Percentiles rank a stretch among this genome's conserved stretches.
These are phyloP conservation scores for Cylindrodendrum hubeiense DNA, from an alignment of 2,329 filamentous ascomycete genomes.

Conservation along the genomic window DNA sequence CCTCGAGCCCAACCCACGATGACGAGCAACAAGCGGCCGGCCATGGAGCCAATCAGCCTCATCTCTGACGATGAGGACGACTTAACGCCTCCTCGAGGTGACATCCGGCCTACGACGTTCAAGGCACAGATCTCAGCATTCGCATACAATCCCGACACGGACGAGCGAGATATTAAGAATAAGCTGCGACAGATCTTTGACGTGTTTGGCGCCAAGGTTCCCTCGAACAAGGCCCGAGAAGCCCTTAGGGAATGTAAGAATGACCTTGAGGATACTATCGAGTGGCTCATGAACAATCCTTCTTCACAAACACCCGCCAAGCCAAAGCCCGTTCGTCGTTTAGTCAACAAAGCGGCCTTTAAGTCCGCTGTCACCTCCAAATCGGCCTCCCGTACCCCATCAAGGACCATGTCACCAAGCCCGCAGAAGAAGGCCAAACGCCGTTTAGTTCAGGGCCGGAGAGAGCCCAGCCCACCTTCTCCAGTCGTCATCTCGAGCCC, in stretches of 20 bases:
- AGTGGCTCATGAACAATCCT: constrained; percentile 43
- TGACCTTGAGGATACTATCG: constrained; percentile 52
- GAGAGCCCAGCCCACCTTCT: constrained; percentile 42
- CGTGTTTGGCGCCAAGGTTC: constrained; percentile 48
- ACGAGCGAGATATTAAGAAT: constrained; percentile 51
- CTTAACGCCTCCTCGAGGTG: constrained; percentile 65
- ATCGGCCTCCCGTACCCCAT: constrained; percentile 29
- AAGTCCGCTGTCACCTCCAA: constrained; percentile 33
- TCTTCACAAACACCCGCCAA: constrained; percentile 21
- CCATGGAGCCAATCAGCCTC: constrained; percentile 59
- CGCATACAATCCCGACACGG: constrained; percentile 62
- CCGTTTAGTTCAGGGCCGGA: constrained; percentile 53
- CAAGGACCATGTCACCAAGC: constrained; percentile 41
- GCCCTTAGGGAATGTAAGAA: constrained; percentile 49
- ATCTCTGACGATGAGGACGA: constrained; percentile 63
- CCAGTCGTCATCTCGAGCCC: constrained; percentile 32
- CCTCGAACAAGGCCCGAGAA: constrained; percentile 48
- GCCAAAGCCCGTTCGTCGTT: constrained; percentile 44
- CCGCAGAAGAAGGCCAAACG: constrained; percentile 49
- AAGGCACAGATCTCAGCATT: constrained; percentile 54
- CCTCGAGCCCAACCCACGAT: constrained; percentile 42
- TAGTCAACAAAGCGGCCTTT: constrained; percentile 48
- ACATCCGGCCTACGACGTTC: constrained; percentile 72
- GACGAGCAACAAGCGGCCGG: constrained; percentile 51
- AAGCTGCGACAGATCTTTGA: constrained; percentile 54